phyloP scores from a whole-genome alignment of 345 rosid species.

The Eucalyptus coolabah region DNA sequence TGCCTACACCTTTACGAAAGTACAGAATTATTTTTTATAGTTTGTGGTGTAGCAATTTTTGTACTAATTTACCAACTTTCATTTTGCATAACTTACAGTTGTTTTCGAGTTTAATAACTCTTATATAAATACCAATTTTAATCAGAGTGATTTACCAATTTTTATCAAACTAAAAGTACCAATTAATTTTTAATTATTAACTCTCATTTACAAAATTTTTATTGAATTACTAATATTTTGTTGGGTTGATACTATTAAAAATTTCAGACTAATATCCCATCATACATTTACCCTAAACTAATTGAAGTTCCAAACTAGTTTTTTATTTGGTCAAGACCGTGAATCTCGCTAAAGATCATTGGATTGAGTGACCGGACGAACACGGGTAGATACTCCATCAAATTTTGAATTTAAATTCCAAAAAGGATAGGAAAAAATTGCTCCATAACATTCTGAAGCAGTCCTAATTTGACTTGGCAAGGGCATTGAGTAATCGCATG shows the following conservation, averaged over 20 bases:
- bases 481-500: neutral
- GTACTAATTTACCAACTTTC: neutral
- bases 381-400: neutral
- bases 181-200: neutral
- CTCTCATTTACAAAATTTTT: neutral
- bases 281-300: neutral
- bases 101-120: neutral
- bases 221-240: neutral
- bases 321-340: neutral
- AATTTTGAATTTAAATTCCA: neutral
- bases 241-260: neutral
- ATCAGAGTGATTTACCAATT: neutral
- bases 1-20: neutral
- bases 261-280: neutral
- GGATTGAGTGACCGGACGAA: neutral
- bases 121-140: neutral
- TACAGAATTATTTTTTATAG: neutral
- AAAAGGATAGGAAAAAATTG: neutral
- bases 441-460: neutral
- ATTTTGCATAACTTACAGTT: neutral
- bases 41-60: neutral
- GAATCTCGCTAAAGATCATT: neutral
- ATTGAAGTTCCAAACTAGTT: neutral
- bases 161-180: neutral
- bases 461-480: neutral